Evolutionary conservation across 768 basidiomycete genomes (phyloP).

Genomic region (Gautieria morchelliformis): DNA sequence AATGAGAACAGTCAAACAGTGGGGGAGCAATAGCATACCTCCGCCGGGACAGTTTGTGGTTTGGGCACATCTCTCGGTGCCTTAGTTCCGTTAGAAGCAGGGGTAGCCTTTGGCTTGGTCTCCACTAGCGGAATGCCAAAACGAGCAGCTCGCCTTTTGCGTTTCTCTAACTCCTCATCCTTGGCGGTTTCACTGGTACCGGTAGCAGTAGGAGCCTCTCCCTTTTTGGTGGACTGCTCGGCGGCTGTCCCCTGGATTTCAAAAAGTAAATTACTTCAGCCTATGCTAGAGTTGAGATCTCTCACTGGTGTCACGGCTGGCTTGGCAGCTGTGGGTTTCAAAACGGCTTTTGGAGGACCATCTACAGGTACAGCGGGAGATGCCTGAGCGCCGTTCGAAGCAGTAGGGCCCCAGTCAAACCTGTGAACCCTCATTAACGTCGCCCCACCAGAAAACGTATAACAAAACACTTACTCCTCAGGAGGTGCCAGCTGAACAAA

Average conservation of each 20-base stretch:
- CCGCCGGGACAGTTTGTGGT: constrained; percentile 6
- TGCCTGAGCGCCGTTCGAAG: not conserved
- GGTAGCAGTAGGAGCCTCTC: not conserved
- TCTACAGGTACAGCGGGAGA: not conserved
- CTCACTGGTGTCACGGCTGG: not conserved
- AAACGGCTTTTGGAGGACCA: not conserved
- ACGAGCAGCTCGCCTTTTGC: constrained; percentile 46
- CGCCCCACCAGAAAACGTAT: constrained; percentile 1
- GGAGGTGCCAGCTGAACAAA: constrained; percentile 23
- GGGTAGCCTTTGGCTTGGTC: constrained; percentile 22
- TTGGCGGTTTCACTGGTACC: not conserved
- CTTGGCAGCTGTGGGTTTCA: not conserved
- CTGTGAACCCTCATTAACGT: constrained; percentile 15
- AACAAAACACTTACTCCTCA: constrained; percentile 17
- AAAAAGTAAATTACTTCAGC: too few relatives aligned
- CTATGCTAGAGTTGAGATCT: not conserved
- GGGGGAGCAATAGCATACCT: constrained; percentile 17
- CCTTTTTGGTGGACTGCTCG: not conserved
- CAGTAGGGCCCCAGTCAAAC: constrained; percentile 35
- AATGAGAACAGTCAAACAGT: not conserved
- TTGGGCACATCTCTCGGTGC: constrained; percentile 14
- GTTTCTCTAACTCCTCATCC: constrained; percentile 11
- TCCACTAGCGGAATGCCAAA: constrained; percentile 59
- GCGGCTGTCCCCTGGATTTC: too few relatives aligned
- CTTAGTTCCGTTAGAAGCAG: constrained; percentile 14